phyloP scores from a whole-genome alignment of 257 asterid species.

The Solanum medicagineum region DNA sequence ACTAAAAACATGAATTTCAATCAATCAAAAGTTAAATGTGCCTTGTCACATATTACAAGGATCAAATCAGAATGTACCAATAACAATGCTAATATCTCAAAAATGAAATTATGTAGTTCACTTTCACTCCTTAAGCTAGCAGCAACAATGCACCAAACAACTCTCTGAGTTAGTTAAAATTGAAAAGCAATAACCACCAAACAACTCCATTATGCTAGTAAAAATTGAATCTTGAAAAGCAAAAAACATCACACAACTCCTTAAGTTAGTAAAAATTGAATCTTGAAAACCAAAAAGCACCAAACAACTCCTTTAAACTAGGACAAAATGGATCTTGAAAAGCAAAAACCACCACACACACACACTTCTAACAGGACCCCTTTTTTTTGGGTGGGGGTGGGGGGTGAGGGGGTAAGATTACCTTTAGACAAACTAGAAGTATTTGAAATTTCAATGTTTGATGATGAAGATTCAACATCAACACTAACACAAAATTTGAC shows the following conservation, averaged over 20 bases:
- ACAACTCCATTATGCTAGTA: neutral
- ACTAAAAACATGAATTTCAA: neutral
- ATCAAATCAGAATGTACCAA: neutral
- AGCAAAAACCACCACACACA: neutral
- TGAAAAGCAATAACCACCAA: neutral
- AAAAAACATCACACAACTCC: neutral
- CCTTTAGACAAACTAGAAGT: slow-evolving; percentile 42
- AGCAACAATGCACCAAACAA: neutral
- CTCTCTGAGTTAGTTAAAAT: neutral
- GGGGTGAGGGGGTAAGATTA: neutral
- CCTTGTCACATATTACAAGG: neutral
- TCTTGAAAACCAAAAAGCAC: neutral
- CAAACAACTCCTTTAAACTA: neutral
- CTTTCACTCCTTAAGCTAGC: neutral
- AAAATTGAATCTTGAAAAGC: neutral
- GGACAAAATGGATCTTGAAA: neutral
- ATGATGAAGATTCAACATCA: slow-evolving; percentile 46
- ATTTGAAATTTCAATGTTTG: slow-evolving; percentile 29
- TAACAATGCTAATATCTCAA: neutral
- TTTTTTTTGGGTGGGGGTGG: neutral
- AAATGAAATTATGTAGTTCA: neutral
- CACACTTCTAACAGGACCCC: too few species aligned
- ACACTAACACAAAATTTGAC: slow-evolving; percentile 44
- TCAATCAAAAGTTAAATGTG: neutral
- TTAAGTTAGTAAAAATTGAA: neutral